phyloP scores from a whole-genome alignment of 306 rosid genomes.

The Inga oerstediana region DNA sequence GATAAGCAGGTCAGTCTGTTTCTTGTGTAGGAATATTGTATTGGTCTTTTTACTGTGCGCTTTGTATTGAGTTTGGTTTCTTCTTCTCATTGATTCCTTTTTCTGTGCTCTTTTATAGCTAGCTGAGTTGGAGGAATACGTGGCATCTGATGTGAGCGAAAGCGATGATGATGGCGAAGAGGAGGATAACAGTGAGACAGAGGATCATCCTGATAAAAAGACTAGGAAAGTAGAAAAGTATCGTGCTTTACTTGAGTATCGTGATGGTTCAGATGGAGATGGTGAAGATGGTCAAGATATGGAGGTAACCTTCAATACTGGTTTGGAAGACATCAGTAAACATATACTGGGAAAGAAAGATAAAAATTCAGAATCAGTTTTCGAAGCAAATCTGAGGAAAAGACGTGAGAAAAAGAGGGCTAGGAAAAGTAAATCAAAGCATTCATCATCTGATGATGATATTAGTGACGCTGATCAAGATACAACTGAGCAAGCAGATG shows the following conservation, averaged over 20 bases:
- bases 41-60: neutral
- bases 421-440: conserved; percentile 57
- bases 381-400: conserved; percentile 78
- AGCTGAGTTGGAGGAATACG: conserved; percentile 74
- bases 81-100: conserved; percentile 23
- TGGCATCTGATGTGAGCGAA: conserved; percentile 56
- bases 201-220: conserved; percentile 50
- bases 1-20: conserved; percentile 70
- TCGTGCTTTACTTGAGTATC: conserved; percentile 63
- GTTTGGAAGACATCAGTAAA: conserved; percentile 86
- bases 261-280: conserved; percentile 65
- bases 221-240: conserved; percentile 53
- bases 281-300: conserved; percentile 65
- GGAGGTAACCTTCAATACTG: conserved; percentile 95
- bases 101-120: conserved; percentile 41
- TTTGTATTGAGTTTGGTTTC: conserved; percentile 24
- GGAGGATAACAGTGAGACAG: conserved; percentile 44
- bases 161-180: conserved; percentile 41
- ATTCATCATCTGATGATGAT: conserved; percentile 67
- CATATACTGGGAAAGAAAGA: conserved; percentile 81
- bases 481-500: conserved; percentile 61
- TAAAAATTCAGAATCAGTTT: conserved; percentile 72
- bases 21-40: neutral
- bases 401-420: conserved; percentile 71
- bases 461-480: conserved; percentile 59